Evolutionary conservation across 192 early-diverging fungal species (phyloP).

Genomic region (Linnemannia exigua): DNA sequence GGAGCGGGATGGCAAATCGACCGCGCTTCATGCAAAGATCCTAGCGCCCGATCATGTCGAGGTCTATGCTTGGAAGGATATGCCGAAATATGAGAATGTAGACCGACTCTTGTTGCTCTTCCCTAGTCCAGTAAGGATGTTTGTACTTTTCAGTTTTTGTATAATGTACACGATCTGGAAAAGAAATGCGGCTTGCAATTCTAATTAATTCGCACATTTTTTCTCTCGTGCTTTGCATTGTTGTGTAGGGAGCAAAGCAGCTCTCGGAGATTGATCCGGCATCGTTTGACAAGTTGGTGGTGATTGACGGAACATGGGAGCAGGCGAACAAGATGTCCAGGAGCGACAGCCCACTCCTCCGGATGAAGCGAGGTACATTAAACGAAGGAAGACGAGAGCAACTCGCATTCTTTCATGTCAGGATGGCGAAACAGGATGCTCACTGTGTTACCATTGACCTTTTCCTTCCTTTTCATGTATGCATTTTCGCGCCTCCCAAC

Average conservation of each 20-base stretch:
- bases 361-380: constrained; percentile 44
- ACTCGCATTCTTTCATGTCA: too few species aligned
- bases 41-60: constrained; percentile 78
- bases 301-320: constrained; percentile 97
- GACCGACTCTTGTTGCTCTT: constrained; percentile 82
- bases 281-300: constrained; percentile 82
- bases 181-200: background rate
- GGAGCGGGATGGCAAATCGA: constrained; percentile 90
- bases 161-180: background rate
- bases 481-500: too few species aligned
- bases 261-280: constrained; percentile 74
- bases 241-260: constrained; percentile 72
- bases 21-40: constrained; percentile 87
- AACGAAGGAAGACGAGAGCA: too few species aligned
- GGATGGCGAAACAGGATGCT: too few species aligned
- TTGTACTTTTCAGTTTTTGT: background rate
- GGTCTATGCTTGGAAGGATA: constrained; percentile 68
- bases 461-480: background rate
- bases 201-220: constrained; percentile 7
- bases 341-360: constrained; percentile 32
- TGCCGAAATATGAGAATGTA: constrained; percentile 73
- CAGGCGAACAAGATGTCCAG: constrained; percentile 78
- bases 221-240: background rate
- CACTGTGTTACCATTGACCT: background rate
- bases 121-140: constrained; percentile 78